Conservation (phyloP, 2,329 filamentous ascomycete species). For the Cytospora schulzeri region DNA sequence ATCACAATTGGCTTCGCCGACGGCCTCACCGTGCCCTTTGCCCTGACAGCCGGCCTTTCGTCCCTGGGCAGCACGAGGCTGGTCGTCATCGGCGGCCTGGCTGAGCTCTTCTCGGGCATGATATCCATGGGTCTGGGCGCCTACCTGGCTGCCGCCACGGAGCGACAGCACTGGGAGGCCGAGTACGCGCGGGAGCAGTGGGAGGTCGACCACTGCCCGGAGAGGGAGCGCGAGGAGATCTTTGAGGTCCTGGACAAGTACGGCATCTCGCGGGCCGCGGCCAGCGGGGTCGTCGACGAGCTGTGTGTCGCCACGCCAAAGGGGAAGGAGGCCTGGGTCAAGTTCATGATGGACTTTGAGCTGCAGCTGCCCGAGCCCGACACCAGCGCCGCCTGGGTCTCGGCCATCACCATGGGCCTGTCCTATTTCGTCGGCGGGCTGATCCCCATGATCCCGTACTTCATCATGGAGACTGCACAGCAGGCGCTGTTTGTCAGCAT, state of each 20-base stretch:
- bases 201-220: constrained; percentile 47
- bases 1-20: constrained; percentile 77
- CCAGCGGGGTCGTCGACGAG: constrained; percentile 50
- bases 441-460: constrained; percentile 72
- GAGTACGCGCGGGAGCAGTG: constrained; percentile 49
- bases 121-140: constrained; percentile 79
- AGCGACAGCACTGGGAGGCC: constrained; percentile 53
- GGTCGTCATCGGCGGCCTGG: constrained; percentile 72
- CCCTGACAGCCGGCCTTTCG: constrained; percentile 73
- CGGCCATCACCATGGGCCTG: constrained; percentile 65
- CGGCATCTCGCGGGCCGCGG: constrained; percentile 46
- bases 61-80: constrained; percentile 65
- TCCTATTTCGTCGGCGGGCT: constrained; percentile 73
- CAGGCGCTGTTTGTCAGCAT: constrained; percentile 62
- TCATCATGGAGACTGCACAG: constrained; percentile 52
- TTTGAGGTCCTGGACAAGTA: constrained; percentile 51
- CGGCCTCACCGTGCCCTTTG: constrained; percentile 78
- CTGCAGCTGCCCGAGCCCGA: constrained; percentile 50
- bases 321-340: constrained; percentile 50
- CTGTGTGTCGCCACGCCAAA: constrained; percentile 42
- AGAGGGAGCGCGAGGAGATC: constrained; percentile 48
- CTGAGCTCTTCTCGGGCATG: constrained; percentile 74
- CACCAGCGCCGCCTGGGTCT: constrained; percentile 51
- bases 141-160: constrained; percentile 67
- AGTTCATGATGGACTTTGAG: constrained; percentile 63